Evolutionary conservation across 768 basidiomycete genomes (phyloP), one percentile per base, ranked within the genome.

Genomic region (Termitomyces sp.): DNA sequence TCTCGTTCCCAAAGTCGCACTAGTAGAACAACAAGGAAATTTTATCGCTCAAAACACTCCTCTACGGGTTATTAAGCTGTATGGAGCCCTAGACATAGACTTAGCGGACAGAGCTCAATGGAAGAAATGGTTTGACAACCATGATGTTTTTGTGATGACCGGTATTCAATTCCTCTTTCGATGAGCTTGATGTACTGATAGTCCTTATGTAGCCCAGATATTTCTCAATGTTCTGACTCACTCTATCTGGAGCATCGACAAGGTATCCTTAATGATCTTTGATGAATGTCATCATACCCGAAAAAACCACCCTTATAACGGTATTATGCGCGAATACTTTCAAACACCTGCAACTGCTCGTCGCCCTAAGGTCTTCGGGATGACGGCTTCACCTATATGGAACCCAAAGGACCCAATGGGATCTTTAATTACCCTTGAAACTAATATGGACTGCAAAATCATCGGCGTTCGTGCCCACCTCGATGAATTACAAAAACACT

Each of bases 371-470:
- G 77, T 96, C n/a, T 91, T 95, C 59, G 94, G 94, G 3, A 89
- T 96, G 86, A 95, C 94, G 0, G 94, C 94, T 0, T 93, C 90
- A 18, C 93, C 93, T 0, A 84, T 93, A 26, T 92, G 88, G 87
- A 89, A 90, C 60, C 78, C 83, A 13, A 86, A 82, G 60, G 81
- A 91, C 53, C 84, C 90, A 0, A 69, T 73, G 20, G 79, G 79
- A 24, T 88, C 89, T 3, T 72, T 95, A 20, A 66, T 74, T 22
- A 75, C 76, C 0, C 74, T 93, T 3, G 90, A 94, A 68, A 72
- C 74, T 44, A 91, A 88, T 62, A 63, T 93, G 68, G 80, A 91
- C 68, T 80, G 89, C 20, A 87, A 83, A 58, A 84, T 92, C 24
- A 79, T 91, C 22, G 85, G 87, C 20, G 90, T 95, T 20, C 81